Conservation (phyloP, 306 rosid species). For the Spatholobus suberectus region DNA sequence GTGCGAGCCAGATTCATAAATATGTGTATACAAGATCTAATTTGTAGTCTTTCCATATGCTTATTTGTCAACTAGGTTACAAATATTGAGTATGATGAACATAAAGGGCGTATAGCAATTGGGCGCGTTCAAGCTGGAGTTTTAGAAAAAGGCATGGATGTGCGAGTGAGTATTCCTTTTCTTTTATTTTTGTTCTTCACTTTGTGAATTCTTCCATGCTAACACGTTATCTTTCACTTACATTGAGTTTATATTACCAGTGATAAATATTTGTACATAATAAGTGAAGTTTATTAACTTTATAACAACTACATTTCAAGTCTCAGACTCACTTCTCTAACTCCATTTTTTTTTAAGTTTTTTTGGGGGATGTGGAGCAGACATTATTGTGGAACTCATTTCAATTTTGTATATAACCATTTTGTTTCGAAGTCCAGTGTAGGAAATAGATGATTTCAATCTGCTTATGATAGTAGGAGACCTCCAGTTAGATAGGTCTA, state of each 20-base stretch:
- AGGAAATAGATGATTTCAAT: not conserved
- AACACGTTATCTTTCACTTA: conserved; percentile 23
- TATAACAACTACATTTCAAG: conserved; percentile 2
- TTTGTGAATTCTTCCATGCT: conserved; percentile 35
- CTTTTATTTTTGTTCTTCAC: conserved; percentile 28
- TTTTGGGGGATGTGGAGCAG: conserved; percentile 9
- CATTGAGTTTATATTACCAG: not conserved
- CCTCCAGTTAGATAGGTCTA: not conserved
- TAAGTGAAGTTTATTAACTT: conserved; percentile 16
- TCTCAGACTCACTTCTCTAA: conserved; percentile 7
- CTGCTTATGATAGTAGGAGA: not conserved
- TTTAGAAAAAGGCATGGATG: conserved; percentile 82
- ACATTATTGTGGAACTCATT: conserved; percentile 24
- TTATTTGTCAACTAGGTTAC: conserved; percentile 64
- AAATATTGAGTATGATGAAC: conserved; percentile 92
- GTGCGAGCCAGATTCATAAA: not conserved
- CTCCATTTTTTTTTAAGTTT: not conserved
- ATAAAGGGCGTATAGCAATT: conserved; percentile 97
- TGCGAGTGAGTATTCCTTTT: conserved; percentile 67
- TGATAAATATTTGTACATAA: conserved; percentile 37
- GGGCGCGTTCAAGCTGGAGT: conserved; percentile 96
- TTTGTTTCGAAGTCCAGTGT: not conserved
- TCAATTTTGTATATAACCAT: not conserved
- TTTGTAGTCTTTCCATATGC: conserved; percentile 28
- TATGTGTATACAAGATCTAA: conserved; percentile 16